Evolutionary conservation across 139 green algal species (phyloP).

Genomic region (Microglena sp.): DNA sequence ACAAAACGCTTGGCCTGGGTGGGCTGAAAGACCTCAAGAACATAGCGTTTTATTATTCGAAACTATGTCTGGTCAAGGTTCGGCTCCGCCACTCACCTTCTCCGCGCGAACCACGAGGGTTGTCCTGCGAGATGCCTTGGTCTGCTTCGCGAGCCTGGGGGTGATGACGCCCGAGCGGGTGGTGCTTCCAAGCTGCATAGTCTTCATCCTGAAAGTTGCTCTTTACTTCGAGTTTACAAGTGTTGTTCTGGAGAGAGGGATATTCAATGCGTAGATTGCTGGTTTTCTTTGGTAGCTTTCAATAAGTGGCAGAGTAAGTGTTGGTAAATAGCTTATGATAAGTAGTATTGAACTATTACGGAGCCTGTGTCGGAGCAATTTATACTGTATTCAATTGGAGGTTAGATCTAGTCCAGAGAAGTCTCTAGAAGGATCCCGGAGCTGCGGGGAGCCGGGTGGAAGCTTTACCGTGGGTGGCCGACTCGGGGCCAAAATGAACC

Average conservation of each 20-base stretch:
- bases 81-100: slow-evolving; percentile 46
- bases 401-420: no score
- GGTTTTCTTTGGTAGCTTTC: not conserved
- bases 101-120: slow-evolving; percentile 28
- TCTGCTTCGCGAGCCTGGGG: not conserved
- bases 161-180: not conserved
- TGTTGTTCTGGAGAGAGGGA: not conserved
- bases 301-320: not conserved
- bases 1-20: not conserved
- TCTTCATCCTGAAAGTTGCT: not conserved
- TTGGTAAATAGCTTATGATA: no score
- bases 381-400: no score
- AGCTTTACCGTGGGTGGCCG: no score
- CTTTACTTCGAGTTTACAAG: not conserved
- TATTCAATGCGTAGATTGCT: not conserved
- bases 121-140: not conserved
- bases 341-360: no score
- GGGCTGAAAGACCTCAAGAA: not conserved
- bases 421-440: no score
- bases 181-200: not conserved
- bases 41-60: no score
- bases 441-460: no score
- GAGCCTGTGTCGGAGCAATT: no score
- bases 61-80: no score
- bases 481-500: no score